These are phyloP conservation scores for Phaeomoniella chlamydospora DNA, from an alignment of 2,329 filamentous ascomycete genomes.

Conservation along the genomic window DNA sequence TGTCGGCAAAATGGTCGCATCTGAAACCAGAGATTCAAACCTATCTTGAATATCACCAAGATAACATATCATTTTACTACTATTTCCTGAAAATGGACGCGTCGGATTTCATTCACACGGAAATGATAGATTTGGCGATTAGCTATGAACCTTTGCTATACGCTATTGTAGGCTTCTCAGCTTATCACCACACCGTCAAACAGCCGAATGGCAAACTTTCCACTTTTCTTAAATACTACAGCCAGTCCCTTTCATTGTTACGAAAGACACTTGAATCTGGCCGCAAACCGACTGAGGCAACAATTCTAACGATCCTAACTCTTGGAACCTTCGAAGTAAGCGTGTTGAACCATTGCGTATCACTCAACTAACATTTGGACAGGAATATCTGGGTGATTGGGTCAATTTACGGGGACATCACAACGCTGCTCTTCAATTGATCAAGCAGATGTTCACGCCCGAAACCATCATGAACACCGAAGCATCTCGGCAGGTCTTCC, in stretches of 20 bases:
- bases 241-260: slow-evolving; percentile 68
- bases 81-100: slow-evolving; percentile 64
- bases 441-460: slow-evolving; percentile 65
- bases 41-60: slow-evolving; percentile 64
- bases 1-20: slow-evolving; percentile 16
- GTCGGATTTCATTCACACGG: slow-evolving; percentile 57
- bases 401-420: slow-evolving; percentile 86
- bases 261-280: slow-evolving; percentile 56
- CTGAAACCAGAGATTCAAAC: slow-evolving; percentile 58
- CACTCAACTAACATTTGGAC: slow-evolving; percentile 7
- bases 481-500: slow-evolving; percentile 56
- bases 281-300: slow-evolving; percentile 57
- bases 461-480: slow-evolving; percentile 58
- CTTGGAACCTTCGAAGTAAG: slow-evolving; percentile 83
- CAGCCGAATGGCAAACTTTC: slow-evolving; percentile 59
- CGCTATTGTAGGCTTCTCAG: slow-evolving; percentile 73
- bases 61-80: slow-evolving; percentile 67
- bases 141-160: slow-evolving; percentile 72
- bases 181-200: slow-evolving; percentile 67
- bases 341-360: neutral
- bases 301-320: slow-evolving; percentile 75
- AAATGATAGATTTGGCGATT: slow-evolving; percentile 57
- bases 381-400: slow-evolving; percentile 92
- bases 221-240: slow-evolving; percentile 80
- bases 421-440: slow-evolving; percentile 70